Evolutionary conservation across 352 stramenopile species (phyloP).

Genomic region (Hyaloperonospora arabidopsidis): DNA sequence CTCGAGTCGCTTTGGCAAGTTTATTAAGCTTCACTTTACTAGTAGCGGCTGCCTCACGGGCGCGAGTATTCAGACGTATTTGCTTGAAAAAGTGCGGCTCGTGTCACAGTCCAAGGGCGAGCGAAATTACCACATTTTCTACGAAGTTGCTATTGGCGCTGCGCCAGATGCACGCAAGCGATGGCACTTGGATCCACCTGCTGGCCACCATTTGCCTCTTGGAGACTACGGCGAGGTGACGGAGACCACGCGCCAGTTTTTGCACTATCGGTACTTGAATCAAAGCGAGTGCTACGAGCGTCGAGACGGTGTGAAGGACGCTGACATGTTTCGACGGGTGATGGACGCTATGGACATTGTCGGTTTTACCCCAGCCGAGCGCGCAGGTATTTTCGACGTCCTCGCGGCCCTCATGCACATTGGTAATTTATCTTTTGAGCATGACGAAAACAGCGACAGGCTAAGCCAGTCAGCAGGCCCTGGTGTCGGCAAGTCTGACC

Average conservation of each 20-base stretch:
- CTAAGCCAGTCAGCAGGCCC: slow-evolving; percentile 32
- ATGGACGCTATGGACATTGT: slow-evolving; percentile 78
- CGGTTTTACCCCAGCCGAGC: slow-evolving; percentile 69
- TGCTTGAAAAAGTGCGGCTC: slow-evolving; percentile 91
- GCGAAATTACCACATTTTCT: slow-evolving; percentile 86
- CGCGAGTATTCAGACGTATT: slow-evolving; percentile 88
- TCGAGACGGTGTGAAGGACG: slow-evolving; percentile 65
- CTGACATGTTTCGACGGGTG: slow-evolving; percentile 71
- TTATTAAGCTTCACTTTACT: slow-evolving; percentile 88
- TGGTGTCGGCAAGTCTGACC: slow-evolving; percentile 28
- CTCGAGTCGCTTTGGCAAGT: slow-evolving; percentile 89
- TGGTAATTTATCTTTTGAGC: slow-evolving; percentile 82
- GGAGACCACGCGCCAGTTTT: slow-evolving; percentile 42
- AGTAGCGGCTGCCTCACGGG: slow-evolving; percentile 60
- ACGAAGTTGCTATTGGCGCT: slow-evolving; percentile 68
- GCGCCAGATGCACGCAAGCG: slow-evolving; percentile 39
- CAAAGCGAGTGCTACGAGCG: slow-evolving; percentile 82
- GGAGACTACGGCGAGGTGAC: slow-evolving; percentile 41
- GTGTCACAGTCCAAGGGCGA: slow-evolving; percentile 77
- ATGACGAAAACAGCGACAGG: slow-evolving; percentile 58
- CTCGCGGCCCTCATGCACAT: slow-evolving; percentile 84
- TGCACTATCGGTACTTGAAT: slow-evolving; percentile 78
- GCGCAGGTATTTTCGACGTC: slow-evolving; percentile 73
- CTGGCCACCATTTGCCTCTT: slow-evolving; percentile 26
- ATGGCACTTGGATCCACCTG: slow-evolving; percentile 58